Evolutionary conservation across 148 eudicot species (phyloP), one percentile per base, ranked within the genome.

Genomic region (Vaccinium macrocarpon): DNA sequence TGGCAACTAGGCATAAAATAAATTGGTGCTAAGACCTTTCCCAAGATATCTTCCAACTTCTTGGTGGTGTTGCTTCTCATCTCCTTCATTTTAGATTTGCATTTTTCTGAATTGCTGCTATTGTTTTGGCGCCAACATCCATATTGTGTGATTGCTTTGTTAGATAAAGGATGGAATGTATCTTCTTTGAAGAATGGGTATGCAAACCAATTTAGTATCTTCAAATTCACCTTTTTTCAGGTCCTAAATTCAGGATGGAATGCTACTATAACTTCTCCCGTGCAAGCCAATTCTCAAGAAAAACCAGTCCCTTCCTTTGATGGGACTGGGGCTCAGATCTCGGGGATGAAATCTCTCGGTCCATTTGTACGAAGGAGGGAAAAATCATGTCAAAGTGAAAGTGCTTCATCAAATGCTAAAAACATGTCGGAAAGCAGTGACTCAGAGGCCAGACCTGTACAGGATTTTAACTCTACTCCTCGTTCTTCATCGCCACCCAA

Each of bases 371-470:
- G 88, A 84, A 86, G 89, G 78, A 93, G 82, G 83, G 88, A 89
- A 81, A 97, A 93, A 80, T 89, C 90, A 84, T 88, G 82, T 86
- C 96, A 89, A 88, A 91, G 91, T 91, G 98, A 92, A 86, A 93
- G 93, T 92, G 95, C 93, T 81, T 93, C 98, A 27, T 90, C 96
- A 76, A 89, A 86, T 91, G 93, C 89, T 35, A 91, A 82, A 84
- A 90, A 91, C 79, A 81, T 88, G 80, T 92, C 94, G 46, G 97
- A 93, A 86, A 93, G 93, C 88, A 91, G 97, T 84, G 98, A 91
- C 83, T 97, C 98, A 80, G 99, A 95, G 82, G 87, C 72, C 81
- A 90, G 87, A 84, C 91, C 88, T 82, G 82, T 84, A 80, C 87
- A 84, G 66, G 92, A 93, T 82, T 79, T 85, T 80, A 84, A 81